phyloP scores from a whole-genome alignment of 169 alveolate genomes.

The Plasmodium yoelii region DNA sequence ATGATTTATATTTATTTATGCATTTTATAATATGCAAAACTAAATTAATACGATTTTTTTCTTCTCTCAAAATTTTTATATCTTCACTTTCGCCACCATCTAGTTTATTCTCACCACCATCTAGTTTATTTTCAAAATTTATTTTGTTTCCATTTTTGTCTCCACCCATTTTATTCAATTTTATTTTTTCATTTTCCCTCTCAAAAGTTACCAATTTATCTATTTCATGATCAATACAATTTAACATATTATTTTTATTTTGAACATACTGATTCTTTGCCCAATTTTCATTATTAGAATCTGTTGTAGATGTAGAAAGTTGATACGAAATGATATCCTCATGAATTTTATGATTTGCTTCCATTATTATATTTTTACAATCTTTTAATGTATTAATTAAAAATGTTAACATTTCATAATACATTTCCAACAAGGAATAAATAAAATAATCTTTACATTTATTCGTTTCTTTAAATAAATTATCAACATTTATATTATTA shows the following conservation, averaged over 20 bases:
- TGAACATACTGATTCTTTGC: conserved; percentile 10
- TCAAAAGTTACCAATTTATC: background rate
- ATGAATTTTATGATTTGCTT: conserved; percentile 12
- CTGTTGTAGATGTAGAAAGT: background rate
- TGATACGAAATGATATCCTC: conserved; percentile 24
- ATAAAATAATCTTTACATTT: conserved; percentile 51
- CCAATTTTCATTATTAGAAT: background rate
- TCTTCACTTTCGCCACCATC: background rate
- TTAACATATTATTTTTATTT: background rate
- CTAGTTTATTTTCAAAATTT: too few relatives aligned
- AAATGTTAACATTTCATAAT: conserved; percentile 21
- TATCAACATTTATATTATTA: conserved; percentile 5
- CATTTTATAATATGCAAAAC: conserved; percentile 39
- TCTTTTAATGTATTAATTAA: conserved; percentile 31
- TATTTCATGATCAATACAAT: background rate
- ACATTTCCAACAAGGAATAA: conserved; percentile 10
- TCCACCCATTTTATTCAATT: background rate
- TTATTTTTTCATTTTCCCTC: background rate
- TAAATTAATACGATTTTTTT: conserved; percentile 24
- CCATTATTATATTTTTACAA: conserved; percentile 8
- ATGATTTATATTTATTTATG: conserved; percentile 39
- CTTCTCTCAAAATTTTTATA: background rate
- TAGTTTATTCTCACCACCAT: too few relatives aligned
- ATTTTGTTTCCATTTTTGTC: background rate
- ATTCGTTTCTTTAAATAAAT: conserved; percentile 16